Conservation (phyloP, 768 basidiomycete species). For the Flagelloscypha sp. region DNA sequence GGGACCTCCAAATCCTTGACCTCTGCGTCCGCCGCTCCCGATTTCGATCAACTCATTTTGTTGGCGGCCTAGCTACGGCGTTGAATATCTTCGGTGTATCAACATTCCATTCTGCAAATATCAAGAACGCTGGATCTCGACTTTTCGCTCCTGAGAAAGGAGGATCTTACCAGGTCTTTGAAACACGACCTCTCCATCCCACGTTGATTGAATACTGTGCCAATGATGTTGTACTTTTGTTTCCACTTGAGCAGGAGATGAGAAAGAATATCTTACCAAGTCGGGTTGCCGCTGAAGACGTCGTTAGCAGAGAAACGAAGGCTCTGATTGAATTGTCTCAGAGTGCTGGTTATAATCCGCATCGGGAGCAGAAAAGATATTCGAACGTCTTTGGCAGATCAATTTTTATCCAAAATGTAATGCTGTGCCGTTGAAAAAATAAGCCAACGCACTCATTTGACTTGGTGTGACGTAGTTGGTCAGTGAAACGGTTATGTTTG, state of each 20-base stretch:
- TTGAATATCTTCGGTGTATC: constrained; percentile 20
- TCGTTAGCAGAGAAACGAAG: too few relatives aligned
- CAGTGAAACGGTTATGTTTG: too few relatives aligned
- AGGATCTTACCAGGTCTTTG: constrained; percentile 18
- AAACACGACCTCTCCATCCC: constrained; percentile 18
- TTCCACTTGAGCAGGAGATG: constrained; percentile 14
- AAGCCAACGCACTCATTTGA: too few relatives aligned
- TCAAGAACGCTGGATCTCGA: constrained; percentile 23
- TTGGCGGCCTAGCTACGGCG: constrained; percentile 18
- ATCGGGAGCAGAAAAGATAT: too few relatives aligned
- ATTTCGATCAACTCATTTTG: constrained; percentile 10
- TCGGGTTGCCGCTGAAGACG: too few relatives aligned
- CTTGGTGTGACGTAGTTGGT: too few relatives aligned
- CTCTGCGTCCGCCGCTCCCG: constrained; percentile 19
- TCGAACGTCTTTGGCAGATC: too few relatives aligned
- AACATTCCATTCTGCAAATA: constrained; percentile 14
- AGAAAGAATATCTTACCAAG: too few relatives aligned
- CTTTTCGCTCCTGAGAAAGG: constrained; percentile 24
- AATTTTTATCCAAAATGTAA: too few relatives aligned
- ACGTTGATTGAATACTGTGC: constrained; percentile 20
- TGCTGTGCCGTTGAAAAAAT: too few relatives aligned
- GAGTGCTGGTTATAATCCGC: too few relatives aligned
- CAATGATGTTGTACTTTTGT: constrained; percentile 22
- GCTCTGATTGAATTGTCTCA: too few relatives aligned
- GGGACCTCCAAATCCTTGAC: constrained; percentile 27